A percentile compares a stretch with the other conserved stretches of the same genome.
phyloP scores from a whole-genome alignment of 345 rosid species.

The Odontarrhena argentea region DNA sequence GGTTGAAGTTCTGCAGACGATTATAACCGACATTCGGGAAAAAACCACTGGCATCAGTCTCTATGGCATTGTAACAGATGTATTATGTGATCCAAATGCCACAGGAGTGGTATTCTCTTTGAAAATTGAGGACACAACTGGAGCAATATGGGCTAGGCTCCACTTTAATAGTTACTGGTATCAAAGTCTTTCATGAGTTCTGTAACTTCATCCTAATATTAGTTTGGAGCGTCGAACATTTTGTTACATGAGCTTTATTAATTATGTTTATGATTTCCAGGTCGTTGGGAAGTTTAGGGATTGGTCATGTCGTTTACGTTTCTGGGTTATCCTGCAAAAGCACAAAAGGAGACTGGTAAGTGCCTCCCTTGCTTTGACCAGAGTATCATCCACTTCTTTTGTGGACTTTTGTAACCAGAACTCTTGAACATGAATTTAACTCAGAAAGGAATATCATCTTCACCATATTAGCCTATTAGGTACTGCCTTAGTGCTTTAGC shows the following conservation, averaged over 20 bases:
- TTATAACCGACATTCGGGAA: conserved; percentile 60
- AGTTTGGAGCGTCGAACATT: not conserved
- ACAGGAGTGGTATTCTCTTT: conserved; percentile 58
- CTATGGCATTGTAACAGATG: conserved; percentile 67
- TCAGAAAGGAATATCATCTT: not conserved
- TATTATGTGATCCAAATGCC: conserved; percentile 49
- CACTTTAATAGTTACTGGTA: conserved; percentile 79
- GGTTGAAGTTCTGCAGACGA: conserved; percentile 64
- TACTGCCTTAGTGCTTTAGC: not conserved
- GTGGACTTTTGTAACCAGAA: not conserved
- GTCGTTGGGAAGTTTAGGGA: conserved; percentile 81
- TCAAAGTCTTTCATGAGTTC: conserved; percentile 10
- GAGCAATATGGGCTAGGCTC: conserved; percentile 72
- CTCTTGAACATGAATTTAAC: not conserved
- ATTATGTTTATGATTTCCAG: conserved; percentile 44
- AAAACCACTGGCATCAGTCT: conserved; percentile 89
- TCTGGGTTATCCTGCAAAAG: conserved; percentile 79
- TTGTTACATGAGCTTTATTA: not conserved
- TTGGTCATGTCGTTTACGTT: conserved; percentile 69
- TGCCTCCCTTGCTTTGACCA: conserved; percentile 11
- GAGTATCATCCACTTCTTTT: not conserved
- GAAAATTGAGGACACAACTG: conserved; percentile 71
- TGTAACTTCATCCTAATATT: not conserved
- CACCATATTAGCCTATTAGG: not conserved
- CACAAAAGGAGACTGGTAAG: conserved; percentile 57